Percentiles rank a stretch among this genome's conserved stretches.
These are phyloP conservation scores for Hyphopichia wangnamkhiaoensis DNA, from an alignment of 1,139 yeast species.

Conservation along the genomic window DNA sequence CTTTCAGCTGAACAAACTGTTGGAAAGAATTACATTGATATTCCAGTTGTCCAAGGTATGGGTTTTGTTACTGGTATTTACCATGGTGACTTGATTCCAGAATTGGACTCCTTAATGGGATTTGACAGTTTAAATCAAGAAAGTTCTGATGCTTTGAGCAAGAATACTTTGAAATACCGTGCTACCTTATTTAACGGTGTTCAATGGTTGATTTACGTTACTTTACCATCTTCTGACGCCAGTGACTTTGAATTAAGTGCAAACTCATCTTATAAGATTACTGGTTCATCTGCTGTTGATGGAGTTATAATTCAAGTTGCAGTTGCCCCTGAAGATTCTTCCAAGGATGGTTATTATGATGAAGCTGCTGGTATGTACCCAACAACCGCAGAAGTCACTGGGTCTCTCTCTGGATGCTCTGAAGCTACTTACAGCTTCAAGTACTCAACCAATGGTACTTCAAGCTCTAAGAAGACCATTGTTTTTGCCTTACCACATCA, in stretches of 20 bases:
- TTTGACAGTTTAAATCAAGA: conserved; percentile 39
- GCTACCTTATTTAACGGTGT: conserved; percentile 43
- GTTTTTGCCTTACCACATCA: conserved; percentile 79
- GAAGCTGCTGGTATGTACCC: conserved; percentile 41
- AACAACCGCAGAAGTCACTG: conserved; percentile 32
- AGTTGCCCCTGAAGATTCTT: conserved; percentile 37
- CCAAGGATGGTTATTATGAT: conserved; percentile 32
- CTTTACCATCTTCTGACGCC: conserved; percentile 34
- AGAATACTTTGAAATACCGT: conserved; percentile 48
- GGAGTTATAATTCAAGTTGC: conserved; percentile 60
- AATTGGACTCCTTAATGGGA: conserved; percentile 48
- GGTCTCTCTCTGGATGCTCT: conserved; percentile 25
- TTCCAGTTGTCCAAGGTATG: conserved; percentile 37
- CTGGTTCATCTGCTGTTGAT: conserved; percentile 40
- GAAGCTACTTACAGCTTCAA: conserved; percentile 53
- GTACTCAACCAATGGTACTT: conserved; percentile 55
- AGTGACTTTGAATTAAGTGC: conserved; percentile 31
- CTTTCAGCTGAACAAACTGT: conserved; percentile 24
- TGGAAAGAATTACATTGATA: conserved; percentile 21
- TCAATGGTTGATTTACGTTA: conserved; percentile 59
- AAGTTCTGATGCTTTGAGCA: conserved; percentile 29
- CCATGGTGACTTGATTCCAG: conserved; percentile 49
- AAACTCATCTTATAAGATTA: conserved; percentile 29
- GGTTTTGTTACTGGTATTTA: conserved; percentile 33
- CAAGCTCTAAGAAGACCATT: conserved; percentile 52